These are phyloP conservation scores for Coemansia sp. DNA, from an alignment of 192 early-diverging fungal genomes.

Conservation along the genomic window DNA sequence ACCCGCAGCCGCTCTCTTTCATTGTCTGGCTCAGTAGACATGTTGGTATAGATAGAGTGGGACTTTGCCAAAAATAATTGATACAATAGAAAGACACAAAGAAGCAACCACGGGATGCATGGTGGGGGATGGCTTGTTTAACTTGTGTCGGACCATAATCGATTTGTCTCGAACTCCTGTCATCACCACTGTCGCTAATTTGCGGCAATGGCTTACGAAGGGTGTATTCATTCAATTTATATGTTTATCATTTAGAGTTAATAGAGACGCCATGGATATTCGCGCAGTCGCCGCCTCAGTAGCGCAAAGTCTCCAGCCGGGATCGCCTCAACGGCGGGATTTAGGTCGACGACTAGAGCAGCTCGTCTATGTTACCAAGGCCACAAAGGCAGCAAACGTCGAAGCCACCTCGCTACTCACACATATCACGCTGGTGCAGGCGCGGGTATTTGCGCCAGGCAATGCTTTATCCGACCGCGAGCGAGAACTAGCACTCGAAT, in stretches of 20 bases:
- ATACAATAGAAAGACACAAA: background rate
- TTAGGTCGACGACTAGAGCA: constrained; percentile 13
- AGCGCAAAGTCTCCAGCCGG: constrained; percentile 8
- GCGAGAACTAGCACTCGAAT: constrained; percentile 24
- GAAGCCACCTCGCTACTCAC: constrained; percentile 28
- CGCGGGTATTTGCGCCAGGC: constrained; percentile 10
- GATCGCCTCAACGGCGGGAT: constrained; percentile 7
- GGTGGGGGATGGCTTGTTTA: too few relatives aligned
- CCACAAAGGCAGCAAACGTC: constrained; percentile 17
- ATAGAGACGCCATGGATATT: constrained; percentile 20
- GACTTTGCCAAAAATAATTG: background rate
- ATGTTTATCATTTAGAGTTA: background rate
- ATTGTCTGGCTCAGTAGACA: background rate
- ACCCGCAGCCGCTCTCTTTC: constrained; percentile 16
- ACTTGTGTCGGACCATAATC: too few relatives aligned
- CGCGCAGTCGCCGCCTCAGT: constrained; percentile 14
- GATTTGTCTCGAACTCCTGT: too few relatives aligned
- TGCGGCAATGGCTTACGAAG: too few relatives aligned
- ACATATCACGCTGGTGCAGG: constrained; percentile 23
- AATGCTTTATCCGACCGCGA: constrained; percentile 20
- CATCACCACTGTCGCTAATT: too few relatives aligned
- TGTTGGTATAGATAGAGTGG: background rate
- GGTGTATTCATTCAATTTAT: background rate
- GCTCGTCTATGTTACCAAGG: constrained; percentile 2
- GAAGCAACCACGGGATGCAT: background rate